Evolutionary conservation across 164 flowering plant genomes (phyloP), one percentile per base, ranked within the genome.

Genomic region (Tetrastigma voinierianum): DNA sequence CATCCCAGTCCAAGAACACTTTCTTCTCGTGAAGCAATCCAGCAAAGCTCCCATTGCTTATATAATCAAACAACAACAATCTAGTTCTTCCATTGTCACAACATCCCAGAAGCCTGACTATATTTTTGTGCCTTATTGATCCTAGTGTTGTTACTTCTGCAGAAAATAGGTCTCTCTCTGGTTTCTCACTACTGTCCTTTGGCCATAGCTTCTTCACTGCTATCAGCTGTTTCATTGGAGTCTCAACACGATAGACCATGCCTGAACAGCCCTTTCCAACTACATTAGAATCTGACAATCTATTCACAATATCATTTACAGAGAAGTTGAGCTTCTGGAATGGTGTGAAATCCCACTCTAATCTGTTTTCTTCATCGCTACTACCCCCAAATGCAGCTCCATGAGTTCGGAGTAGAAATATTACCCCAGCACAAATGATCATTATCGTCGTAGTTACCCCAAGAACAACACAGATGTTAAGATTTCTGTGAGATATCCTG

Each of bases 181-280:
- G 71, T 40, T 57, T 19, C 59, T 80, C 86, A 0, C 74, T 77
- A 2, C 68, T 64, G 40, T 70, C 78, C 24, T 57, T 16, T 1
- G 86, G 82, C 87, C 86, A 83, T 8, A 87, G 78, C 80, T 81
- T 82, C 81, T 87, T 87, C 61, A 85, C 89, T 43, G 89, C 89
- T 46, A 87, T 74, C 1, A 74, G 72, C 53, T 78, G 79, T 45
- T 72, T 71, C 1, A 9, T 51, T n/a, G 78, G 81, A 55, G 80
- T 82, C 72, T 83, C 87, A 1, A 83, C 86, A 0, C 86, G 79
- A 52, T 87, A 87, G 64, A 87, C 91, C 70, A 79, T 46, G 2
- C 91, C 89, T 3, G 91, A 87, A 53, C 79, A 68, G 8, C 91
- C 91, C 63, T 72, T 80, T 16, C 91, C 91, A 3, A 85, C 68